Base-by-base conservation (phyloP, 371 early-diverging fungal species). In the Fennellomyces sp. region DNA sequence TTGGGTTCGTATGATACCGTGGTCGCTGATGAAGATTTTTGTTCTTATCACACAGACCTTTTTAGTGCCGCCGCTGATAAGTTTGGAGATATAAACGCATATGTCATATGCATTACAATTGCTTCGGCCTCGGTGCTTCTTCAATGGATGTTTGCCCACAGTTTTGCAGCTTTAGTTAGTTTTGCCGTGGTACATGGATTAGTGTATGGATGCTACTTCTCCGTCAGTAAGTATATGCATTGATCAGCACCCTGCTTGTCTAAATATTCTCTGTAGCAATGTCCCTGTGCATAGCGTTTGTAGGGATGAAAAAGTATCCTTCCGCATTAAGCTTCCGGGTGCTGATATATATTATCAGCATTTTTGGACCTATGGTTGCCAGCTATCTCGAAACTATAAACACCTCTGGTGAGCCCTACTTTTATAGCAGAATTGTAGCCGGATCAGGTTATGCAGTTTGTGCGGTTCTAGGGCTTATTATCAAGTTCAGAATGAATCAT, bases 151-250 rank as follows among this genome's bases (percentile, higher is more conserved):
- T 45, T 45, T 23, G 45, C 21, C 17, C 45, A 45, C 5, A 45
- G 21, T 45, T 5, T 45, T 10, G 45, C 45, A 0, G 23, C 21
- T 5, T 23, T 45, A 21, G n/a, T 45, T 19, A 12, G 5, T 17
- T 45, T 45, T 21, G 10, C n/a, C 10, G 45, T 45, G 23, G 23
- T 45, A 6, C 17, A 45, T 12, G 45, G 45, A 19, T 45, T 45
- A 45, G 45, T 45, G 5, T 45, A 45, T 45, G n/a, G n/a, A 21
- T 45, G 45, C 23, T 45, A 45, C 45, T 39, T 39, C 13, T 39
- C 39, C 5, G 39, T 39, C 13, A 11, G 39, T 39, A 39, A n/a
- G 13, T 39, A 11, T 13, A 5, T 11, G 5, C 17, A 11, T 39
- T 39, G 0, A 39, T 11, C 39, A 39, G n/a, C n/a, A n/a, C n/a